phyloP scores from a whole-genome alignment of 2,329 filamentous ascomycete species.

The Neofusicoccum laricinum region DNA sequence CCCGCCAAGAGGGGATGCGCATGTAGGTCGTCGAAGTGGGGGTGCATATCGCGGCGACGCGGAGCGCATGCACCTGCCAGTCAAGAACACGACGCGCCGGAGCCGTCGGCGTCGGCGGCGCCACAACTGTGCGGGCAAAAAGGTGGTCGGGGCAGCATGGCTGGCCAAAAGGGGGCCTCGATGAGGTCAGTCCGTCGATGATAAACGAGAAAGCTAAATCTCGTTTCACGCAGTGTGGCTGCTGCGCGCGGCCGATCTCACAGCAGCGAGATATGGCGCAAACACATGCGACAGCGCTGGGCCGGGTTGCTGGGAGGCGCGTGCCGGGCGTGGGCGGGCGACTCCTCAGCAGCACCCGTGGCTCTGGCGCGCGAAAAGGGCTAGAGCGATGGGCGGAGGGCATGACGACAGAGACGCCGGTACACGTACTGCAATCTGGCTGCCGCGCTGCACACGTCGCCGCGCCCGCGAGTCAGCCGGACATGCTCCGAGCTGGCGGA shows the following conservation, averaged over 20 bases:
- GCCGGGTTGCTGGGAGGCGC: background rate
- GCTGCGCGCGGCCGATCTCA: background rate
- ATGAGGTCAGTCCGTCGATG: background rate
- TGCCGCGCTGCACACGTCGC: background rate
- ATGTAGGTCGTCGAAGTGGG: background rate
- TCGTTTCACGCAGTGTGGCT: background rate
- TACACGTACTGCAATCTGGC: conserved; percentile 12
- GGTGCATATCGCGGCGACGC: background rate
- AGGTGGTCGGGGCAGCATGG: background rate
- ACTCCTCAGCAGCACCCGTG: background rate
- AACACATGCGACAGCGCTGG: background rate
- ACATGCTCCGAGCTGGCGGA: no score
- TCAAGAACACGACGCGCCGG: background rate
- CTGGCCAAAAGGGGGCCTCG: background rate
- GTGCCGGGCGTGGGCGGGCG: background rate
- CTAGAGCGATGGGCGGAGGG: background rate
- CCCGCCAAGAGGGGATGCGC: background rate
- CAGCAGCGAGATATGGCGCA: background rate
- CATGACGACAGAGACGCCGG: background rate
- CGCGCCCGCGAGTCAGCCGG: background rate
- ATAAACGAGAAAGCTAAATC: conserved; percentile 5
- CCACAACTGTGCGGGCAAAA: no score
- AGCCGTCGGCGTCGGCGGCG: background rate
- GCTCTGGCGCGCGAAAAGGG: background rate
- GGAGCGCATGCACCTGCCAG: background rate